A percentile compares a stretch with the other conserved stretches of the same genome.
Conservation (phyloP, 2,329 filamentous ascomycete genomes). For the Cercospora sp. region DNA sequence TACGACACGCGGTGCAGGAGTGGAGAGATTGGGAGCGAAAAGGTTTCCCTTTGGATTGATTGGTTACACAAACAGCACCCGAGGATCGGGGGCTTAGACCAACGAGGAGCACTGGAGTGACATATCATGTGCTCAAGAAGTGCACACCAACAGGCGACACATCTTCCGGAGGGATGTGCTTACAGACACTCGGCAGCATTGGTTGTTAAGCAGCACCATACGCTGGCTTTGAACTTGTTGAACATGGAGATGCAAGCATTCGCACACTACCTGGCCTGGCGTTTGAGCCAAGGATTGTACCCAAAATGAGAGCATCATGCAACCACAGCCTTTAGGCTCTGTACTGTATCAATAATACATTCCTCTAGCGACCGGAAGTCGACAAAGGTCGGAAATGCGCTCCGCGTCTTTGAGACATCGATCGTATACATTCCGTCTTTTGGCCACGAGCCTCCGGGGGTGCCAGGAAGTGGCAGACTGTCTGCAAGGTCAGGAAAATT, state of each 20-base stretch:
- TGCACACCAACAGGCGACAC: background rate
- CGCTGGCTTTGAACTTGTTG: background rate
- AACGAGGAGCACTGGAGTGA: background rate
- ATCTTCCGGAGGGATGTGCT: background rate
- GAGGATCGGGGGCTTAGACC: background rate
- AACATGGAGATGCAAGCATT: background rate
- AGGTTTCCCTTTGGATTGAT: constrained; percentile 10
- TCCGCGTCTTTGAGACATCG: background rate
- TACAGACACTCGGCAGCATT: background rate
- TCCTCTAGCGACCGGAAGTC: background rate
- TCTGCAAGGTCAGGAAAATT: constrained; percentile 5
- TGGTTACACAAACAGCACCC: background rate
- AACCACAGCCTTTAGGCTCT: background rate
- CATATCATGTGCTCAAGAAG: background rate
- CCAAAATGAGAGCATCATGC: background rate
- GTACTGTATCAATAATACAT: constrained; percentile 4
- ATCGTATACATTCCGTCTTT: constrained; percentile 4
- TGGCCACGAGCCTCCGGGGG: background rate
- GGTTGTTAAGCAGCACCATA: background rate
- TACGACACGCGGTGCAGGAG: constrained; percentile 6
- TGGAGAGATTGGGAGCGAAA: constrained; percentile 10
- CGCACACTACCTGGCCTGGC: background rate
- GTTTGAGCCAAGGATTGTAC: background rate
- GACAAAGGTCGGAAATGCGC: background rate
- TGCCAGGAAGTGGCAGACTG: background rate